A percentile compares a stretch with the other conserved stretches of the same genome.
Conservation (phyloP, 352 stramenopile genomes). For the Phytopythium oedochilum region DNA sequence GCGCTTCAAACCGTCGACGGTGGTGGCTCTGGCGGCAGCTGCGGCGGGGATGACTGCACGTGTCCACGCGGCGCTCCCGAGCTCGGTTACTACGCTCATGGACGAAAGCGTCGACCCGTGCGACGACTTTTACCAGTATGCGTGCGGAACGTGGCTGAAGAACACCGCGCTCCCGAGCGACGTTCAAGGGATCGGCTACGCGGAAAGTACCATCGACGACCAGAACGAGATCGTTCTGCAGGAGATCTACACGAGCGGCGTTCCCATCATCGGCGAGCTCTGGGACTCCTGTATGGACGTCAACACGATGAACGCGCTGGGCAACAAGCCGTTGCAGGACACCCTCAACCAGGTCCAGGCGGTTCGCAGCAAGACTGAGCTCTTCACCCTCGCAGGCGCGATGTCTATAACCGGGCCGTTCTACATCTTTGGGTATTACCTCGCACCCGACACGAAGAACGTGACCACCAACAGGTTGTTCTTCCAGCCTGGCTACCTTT, state of each 20-base stretch:
- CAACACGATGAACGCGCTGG: slow-evolving; percentile 33
- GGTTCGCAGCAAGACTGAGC: slow-evolving; percentile 23
- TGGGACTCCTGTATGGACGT: slow-evolving; percentile 67
- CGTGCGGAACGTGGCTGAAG: slow-evolving; percentile 49
- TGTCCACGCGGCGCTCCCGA: slow-evolving; percentile 15
- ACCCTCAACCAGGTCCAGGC: slow-evolving; percentile 30
- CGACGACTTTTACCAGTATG: slow-evolving; percentile 73
- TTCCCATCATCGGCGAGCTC: slow-evolving; percentile 51
- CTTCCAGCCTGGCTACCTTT: slow-evolving; percentile 67
- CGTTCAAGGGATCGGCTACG: slow-evolving; percentile 28
- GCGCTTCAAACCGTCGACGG: neutral
- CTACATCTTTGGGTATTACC: no score
- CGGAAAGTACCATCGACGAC: slow-evolving; percentile 38
- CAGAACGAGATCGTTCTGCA: slow-evolving; percentile 46
- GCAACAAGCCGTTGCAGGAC: slow-evolving; percentile 31
- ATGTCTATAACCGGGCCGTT: slow-evolving; percentile 34
- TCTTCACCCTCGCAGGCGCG: slow-evolving; percentile 34
- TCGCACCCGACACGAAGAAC: no score
- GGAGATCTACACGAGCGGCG: slow-evolving; percentile 55
- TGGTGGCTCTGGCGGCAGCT: no score
- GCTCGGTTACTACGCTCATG: slow-evolving; percentile 34
- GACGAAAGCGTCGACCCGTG: slow-evolving; percentile 45
- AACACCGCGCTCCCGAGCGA: slow-evolving; percentile 29
- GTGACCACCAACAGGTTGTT: slow-evolving; percentile 65
- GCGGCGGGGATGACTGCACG: no score